phyloP scores from a whole-genome alignment of 169 alveolate species.

The Plasmodium knowlesi region DNA sequence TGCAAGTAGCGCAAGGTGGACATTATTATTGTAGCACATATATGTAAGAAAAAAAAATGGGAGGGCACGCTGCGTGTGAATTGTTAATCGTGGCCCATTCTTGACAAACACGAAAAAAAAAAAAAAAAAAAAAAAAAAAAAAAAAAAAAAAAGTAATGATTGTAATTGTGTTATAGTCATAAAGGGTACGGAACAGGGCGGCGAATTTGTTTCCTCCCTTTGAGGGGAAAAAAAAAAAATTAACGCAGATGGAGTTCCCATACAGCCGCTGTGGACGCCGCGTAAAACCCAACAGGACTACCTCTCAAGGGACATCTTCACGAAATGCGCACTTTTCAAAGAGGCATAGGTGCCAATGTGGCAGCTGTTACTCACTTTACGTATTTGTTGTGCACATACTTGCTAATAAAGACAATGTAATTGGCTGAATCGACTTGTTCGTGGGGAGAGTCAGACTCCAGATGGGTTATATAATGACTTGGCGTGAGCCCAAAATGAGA shows the following conservation, averaged over 20 bases:
- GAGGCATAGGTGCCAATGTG: neutral
- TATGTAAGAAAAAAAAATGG: neutral
- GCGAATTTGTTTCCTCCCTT: neutral
- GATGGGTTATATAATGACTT: constrained; percentile 46
- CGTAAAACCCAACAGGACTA: neutral
- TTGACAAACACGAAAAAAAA: too few relatives aligned
- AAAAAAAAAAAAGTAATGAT: too few relatives aligned
- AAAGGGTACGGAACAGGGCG: neutral
- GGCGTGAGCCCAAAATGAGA: constrained; percentile 27
- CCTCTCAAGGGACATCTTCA: neutral
- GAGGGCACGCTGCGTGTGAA: neutral
- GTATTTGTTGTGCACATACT: constrained; percentile 30
- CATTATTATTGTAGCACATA: neutral
- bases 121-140: too few relatives aligned
- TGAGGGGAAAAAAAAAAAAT: neutral
- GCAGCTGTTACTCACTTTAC: neutral
- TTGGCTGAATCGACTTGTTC: constrained; percentile 30
- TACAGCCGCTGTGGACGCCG: neutral
- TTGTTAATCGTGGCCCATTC: too few relatives aligned
- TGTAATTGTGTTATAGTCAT: neutral
- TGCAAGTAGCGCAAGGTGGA: neutral
- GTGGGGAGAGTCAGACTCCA: constrained; percentile 9
- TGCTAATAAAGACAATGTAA: constrained; percentile 43
- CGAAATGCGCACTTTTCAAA: neutral
- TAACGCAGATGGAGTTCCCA: neutral